These are phyloP conservation scores for Blastocystis sp. DNA, from an alignment of 352 stramenopile genomes.

Conservation along the genomic window DNA sequence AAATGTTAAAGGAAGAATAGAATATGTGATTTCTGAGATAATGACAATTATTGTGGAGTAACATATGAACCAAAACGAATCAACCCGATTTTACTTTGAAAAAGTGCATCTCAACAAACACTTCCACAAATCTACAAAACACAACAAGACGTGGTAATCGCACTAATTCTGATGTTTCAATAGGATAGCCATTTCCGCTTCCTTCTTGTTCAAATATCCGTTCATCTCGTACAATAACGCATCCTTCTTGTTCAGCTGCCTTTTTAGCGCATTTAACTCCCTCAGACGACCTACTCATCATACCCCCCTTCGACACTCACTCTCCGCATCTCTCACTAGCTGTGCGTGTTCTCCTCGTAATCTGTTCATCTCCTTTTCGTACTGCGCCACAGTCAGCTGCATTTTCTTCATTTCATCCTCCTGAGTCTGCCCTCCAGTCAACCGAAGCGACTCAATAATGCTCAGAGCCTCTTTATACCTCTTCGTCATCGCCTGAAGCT, in stretches of 20 bases:
- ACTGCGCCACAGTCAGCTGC: background rate
- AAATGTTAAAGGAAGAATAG: no score
- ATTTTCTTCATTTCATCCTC: background rate
- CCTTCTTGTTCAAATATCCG: slow-evolving; percentile 51
- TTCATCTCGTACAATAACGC: background rate
- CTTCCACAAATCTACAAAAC: background rate
- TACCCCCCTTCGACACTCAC: background rate
- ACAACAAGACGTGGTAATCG: background rate
- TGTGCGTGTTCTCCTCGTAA: background rate
- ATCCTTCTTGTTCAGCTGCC: background rate
- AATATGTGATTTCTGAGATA: no score
- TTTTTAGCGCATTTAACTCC: background rate
- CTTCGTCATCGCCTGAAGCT: background rate
- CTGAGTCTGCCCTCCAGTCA: no score
- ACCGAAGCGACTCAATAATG: background rate
- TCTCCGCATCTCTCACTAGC: background rate
- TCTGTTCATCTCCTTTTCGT: background rate
- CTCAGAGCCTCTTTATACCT: background rate
- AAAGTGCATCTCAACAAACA: background rate
- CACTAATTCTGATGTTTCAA: background rate
- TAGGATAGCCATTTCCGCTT: background rate
- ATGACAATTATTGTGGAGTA: no score
- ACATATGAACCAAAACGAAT: no score
- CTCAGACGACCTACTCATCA: background rate
- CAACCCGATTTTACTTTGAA: background rate